These are phyloP conservation scores for Verticillium isaacii DNA, from an alignment of 2,329 filamentous ascomycete species.

Conservation along the genomic window DNA sequence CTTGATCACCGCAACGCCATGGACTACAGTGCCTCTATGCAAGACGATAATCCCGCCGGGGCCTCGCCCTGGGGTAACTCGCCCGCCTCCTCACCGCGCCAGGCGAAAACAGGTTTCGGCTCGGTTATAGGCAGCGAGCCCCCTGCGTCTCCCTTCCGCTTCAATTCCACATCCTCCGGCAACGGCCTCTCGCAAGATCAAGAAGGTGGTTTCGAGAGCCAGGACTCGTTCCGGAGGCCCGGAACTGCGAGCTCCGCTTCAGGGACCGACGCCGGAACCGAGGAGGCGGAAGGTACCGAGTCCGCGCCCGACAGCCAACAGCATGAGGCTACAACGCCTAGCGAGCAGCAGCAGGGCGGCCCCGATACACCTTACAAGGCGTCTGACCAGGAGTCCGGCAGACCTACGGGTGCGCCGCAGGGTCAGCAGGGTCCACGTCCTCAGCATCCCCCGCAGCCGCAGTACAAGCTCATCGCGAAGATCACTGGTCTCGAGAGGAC, in stretches of 20 bases:
- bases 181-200: constrained; percentile 36
- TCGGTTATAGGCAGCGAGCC: constrained; percentile 31
- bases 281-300: constrained; percentile 16
- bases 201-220: constrained; percentile 27
- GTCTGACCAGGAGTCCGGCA: constrained; percentile 16
- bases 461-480: constrained; percentile 87
- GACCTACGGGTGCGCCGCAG: constrained; percentile 4
- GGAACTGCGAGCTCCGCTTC: constrained; percentile 41
- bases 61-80: constrained; percentile 54
- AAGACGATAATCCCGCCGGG: constrained; percentile 49
- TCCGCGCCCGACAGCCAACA: constrained; percentile 16
- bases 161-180: constrained; percentile 27
- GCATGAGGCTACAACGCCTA: constrained; percentile 7
- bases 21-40: constrained; percentile 55
- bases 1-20: constrained; percentile 24
- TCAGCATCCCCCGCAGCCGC: constrained; percentile 56
- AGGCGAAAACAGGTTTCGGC: constrained; percentile 38
- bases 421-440: constrained; percentile 38
- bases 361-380: constrained; percentile 16
- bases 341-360: constrained; percentile 11
- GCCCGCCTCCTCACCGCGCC: constrained; percentile 44
- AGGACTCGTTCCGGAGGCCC: constrained; percentile 39
- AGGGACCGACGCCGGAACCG: constrained; percentile 33
- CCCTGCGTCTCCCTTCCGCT: constrained; percentile 38
- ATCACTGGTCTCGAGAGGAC: constrained; percentile 90